Conservation (phyloP, 768 basidiomycete genomes). For the Coprinopsis cinerea region DNA sequence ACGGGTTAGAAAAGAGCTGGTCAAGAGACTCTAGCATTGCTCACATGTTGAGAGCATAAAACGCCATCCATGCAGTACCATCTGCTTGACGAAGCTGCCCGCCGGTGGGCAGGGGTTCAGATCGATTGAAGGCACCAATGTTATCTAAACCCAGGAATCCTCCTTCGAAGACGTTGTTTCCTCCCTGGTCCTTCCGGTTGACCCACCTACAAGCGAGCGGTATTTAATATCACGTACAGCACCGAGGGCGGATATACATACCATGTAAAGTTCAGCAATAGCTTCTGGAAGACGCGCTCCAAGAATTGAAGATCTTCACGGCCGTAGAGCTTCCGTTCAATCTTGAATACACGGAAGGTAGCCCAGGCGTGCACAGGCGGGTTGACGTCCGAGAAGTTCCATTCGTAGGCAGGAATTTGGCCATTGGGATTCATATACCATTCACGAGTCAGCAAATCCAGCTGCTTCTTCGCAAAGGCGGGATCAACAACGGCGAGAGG, state of each 20-base stretch:
- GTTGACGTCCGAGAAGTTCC: constrained; percentile 99
- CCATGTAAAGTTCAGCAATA: constrained; percentile 97
- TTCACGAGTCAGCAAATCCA: constrained; percentile 92
- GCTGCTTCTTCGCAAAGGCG: constrained; percentile 93
- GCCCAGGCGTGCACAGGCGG: constrained; percentile 99
- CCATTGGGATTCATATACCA: constrained; percentile 99
- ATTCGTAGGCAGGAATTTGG: constrained; percentile 97
- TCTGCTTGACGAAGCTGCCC: constrained; percentile 94
- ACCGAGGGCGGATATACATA: constrained; percentile 30
- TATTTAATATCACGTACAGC: not conserved
- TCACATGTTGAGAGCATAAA: constrained; percentile 95
- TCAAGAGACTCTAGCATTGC: constrained; percentile 14
- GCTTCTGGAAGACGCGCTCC: constrained; percentile 97
- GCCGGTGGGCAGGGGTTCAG: constrained; percentile 93
- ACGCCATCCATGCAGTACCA: constrained; percentile 99
- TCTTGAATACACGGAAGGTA: constrained; percentile 98
- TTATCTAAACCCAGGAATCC: constrained; percentile 98
- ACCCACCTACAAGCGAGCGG: constrained; percentile 76
- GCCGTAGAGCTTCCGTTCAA: constrained; percentile 93
- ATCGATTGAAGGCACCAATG: constrained; percentile 96
- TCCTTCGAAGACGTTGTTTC: constrained; percentile 96
- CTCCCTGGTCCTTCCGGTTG: constrained; percentile 92
- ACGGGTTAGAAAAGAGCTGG: constrained; percentile 3
- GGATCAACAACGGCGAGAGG: constrained; percentile 96
- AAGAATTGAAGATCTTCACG: constrained; percentile 87